phyloP scores from a whole-genome alignment of 345 rosid species.

The Eucalyptus tenuipes region DNA sequence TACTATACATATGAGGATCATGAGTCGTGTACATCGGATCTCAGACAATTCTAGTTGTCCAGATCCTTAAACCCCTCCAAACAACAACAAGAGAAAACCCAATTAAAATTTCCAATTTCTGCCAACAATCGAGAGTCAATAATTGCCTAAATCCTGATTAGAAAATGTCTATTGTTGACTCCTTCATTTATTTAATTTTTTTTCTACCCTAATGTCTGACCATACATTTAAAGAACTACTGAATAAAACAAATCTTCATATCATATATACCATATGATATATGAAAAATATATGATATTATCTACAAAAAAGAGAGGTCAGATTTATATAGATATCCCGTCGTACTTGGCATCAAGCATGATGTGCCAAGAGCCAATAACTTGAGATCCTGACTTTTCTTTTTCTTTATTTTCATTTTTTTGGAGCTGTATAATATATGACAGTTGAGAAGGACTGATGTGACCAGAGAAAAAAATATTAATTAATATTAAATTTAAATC shows the following conservation, averaged over 20 bases:
- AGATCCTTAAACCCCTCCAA: neutral
- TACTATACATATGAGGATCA: neutral
- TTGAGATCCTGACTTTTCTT: neutral
- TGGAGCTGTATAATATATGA: neutral
- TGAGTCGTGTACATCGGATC: neutral
- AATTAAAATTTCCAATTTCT: neutral
- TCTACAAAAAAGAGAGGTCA: neutral
- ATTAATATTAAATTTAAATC: neutral
- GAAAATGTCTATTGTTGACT: neutral
- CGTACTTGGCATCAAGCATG: neutral
- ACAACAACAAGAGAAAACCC: neutral
- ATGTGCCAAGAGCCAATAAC: neutral
- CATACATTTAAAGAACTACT: neutral
- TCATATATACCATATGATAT: neutral
- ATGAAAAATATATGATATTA: neutral
- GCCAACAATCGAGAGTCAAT: neutral
- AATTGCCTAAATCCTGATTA: neutral
- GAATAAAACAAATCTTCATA: neutral
- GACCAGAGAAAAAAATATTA: neutral
- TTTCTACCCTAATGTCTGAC: neutral
- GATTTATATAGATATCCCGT: neutral
- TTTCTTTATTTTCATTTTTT: neutral
- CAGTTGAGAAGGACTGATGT: neutral
- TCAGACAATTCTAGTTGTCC: neutral
- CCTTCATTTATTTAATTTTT: neutral